Evolutionary conservation across 2,329 filamentous ascomycete species (phyloP).

Genomic region (Botrytis squamosa): DNA sequence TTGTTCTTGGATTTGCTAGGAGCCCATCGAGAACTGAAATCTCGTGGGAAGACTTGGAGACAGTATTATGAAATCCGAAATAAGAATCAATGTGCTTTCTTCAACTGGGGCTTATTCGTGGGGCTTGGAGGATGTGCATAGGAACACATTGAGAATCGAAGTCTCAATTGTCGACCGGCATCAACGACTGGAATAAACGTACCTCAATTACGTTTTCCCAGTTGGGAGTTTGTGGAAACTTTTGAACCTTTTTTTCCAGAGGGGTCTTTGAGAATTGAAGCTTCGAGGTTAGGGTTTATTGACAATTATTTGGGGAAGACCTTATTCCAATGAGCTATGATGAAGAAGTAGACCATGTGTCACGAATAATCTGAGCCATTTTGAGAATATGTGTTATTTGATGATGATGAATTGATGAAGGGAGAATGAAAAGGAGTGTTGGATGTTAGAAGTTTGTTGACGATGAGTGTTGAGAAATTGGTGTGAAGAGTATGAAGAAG

Average conservation of each 20-base stretch:
- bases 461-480: background rate
- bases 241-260: background rate
- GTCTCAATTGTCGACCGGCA: background rate
- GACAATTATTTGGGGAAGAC: background rate
- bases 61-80: too few relatives aligned
- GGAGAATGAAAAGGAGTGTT: background rate
- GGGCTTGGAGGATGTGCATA: background rate
- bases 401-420: background rate
- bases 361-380: background rate
- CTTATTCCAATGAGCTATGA: constrained; percentile 9
- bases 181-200: background rate
- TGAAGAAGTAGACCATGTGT: constrained; percentile 4
- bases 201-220: background rate
- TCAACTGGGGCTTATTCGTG: background rate
- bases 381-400: background rate
- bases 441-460: background rate
- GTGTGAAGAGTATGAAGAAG: background rate
- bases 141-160: background rate
- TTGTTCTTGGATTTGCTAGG: background rate
- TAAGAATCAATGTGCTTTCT: background rate
- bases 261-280: background rate
- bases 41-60: background rate
- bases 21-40: background rate
- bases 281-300: background rate
- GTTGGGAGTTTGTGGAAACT: too few relatives aligned